Percentiles rank a stretch among this genome's conserved stretches.
Conservation (phyloP, 768 basidiomycete genomes). For the Lactarius hengduanensis region DNA sequence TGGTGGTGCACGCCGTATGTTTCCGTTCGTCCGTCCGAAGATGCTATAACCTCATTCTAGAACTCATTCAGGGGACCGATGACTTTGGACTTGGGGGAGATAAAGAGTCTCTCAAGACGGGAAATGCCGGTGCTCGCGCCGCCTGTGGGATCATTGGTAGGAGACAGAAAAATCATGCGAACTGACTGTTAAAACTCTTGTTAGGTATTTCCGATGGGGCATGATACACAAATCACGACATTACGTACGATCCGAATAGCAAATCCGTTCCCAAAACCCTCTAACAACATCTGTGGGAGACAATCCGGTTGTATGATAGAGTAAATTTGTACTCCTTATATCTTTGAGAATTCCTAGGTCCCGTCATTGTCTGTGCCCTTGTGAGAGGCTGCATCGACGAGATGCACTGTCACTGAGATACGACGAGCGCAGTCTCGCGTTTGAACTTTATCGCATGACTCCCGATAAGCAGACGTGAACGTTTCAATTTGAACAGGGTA, state of each 20-base stretch:
- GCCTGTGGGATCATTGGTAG: slow-evolving; percentile 82
- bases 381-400: not conserved
- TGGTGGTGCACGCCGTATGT: slow-evolving; percentile 71
- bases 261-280: not conserved
- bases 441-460: not conserved
- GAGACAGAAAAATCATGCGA: slow-evolving; percentile 5
- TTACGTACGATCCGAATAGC: not conserved
- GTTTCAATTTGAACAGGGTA: not conserved
- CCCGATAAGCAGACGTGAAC: not conserved
- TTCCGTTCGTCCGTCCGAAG: slow-evolving; percentile 11
- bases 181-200: not conserved
- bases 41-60: not conserved
- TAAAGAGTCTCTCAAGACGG: slow-evolving; percentile 71
- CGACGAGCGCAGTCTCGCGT: not conserved
- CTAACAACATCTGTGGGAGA: not conserved
- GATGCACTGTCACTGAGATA: not conserved
- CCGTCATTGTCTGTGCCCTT: not conserved
- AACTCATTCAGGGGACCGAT: slow-evolving; percentile 59
- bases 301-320: not conserved
- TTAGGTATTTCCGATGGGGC: slow-evolving; percentile 5
- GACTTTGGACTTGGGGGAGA: slow-evolving; percentile 73
- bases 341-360: not conserved
- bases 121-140: slow-evolving; percentile 72
- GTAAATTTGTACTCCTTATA: not conserved
- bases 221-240: not conserved